These are phyloP conservation scores for Spathaspora arborariae DNA, from an alignment of 805 yeast genomes.

Conservation along the genomic window DNA sequence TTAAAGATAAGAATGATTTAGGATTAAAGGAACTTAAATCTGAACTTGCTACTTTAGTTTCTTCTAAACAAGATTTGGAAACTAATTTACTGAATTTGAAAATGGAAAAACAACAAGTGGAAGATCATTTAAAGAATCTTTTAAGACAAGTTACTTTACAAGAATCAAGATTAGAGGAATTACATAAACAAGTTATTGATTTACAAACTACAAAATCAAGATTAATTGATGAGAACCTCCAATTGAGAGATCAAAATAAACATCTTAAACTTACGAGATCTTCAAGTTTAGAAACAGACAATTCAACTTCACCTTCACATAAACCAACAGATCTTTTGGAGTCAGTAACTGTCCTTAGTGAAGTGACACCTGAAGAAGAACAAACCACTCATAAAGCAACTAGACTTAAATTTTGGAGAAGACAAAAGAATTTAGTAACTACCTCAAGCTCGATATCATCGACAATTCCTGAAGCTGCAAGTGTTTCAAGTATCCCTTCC, in stretches of 20 bases:
- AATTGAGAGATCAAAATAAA: neutral
- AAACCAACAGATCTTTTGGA: slow-evolving; percentile 12
- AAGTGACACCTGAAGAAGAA: slow-evolving; percentile 16
- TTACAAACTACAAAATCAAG: slow-evolving; percentile 12
- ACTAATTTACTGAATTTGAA: neutral
- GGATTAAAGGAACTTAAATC: neutral
- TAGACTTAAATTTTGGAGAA: slow-evolving; percentile 42
- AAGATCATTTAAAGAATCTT: neutral
- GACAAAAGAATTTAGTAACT: slow-evolving; percentile 25
- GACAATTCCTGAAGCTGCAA: slow-evolving; percentile 5
- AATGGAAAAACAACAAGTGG: neutral
- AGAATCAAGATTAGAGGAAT: neutral
- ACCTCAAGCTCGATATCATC: neutral
- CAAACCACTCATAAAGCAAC: slow-evolving; percentile 39
- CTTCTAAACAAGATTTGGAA: neutral
- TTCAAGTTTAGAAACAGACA: neutral
- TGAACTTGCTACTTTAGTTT: neutral
- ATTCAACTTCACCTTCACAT: slow-evolving; percentile 1
- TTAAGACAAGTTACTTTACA: neutral
- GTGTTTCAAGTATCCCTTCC: slow-evolving; percentile 6
- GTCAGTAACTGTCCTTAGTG: neutral
- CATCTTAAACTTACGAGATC: neutral
- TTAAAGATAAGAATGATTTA: neutral
- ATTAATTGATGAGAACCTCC: neutral
- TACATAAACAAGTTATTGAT: slow-evolving; percentile 4